Evolutionary conservation across 2,329 filamentous ascomycete genomes (phyloP), one percentile per base, ranked within the genome.

Genomic region (Trichoderma koningiopsis): DNA sequence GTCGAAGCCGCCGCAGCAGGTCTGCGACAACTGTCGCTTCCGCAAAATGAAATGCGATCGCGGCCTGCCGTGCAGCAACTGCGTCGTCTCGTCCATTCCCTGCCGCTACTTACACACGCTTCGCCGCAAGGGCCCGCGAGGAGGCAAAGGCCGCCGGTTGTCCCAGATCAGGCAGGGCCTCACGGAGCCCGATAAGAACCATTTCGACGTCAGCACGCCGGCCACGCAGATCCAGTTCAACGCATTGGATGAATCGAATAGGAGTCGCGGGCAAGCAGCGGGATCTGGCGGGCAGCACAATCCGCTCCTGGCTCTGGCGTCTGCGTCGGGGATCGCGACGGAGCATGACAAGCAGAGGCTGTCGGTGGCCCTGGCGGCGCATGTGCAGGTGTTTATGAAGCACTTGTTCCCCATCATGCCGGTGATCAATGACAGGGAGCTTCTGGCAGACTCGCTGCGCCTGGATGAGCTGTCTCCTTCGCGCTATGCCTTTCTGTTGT

Each of bases 41-140:
- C 74, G 77, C 65, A 79, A 79, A 67, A 76, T 78, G 62, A 79
- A 77, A 66, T 79, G 77, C 63, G 77, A 79, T 68, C 76, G 77
- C 14, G 75, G 73, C 2, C 56, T 73, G 31, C 77, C 76, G 8
- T 78, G 76, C 62, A 74, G 71, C 67, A 77, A 75, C 58, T 78
- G 77, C 72, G 68, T 73, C 62, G 63, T 71, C 33, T 72, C 72
- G 4, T 70, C 73, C n/a, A 71, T 78, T 59, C 73, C 68, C 31
- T 78, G 77, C 52, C 73, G 74, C 33, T 78, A 78, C 65, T 72
- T 74, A n/a, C 76, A 78, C 68, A 74, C 71, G 27, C 73, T 77
- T 24, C 75, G 75, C 14, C 73, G 76, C 37, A 77, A 76, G 19
- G 77, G 77, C 1, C 74, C 76, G 5, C 73, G 74, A 58, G 70